phyloP scores from a whole-genome alignment of 495 filamentous ascomycete genomes.

The Trypethelium eluteriae region DNA sequence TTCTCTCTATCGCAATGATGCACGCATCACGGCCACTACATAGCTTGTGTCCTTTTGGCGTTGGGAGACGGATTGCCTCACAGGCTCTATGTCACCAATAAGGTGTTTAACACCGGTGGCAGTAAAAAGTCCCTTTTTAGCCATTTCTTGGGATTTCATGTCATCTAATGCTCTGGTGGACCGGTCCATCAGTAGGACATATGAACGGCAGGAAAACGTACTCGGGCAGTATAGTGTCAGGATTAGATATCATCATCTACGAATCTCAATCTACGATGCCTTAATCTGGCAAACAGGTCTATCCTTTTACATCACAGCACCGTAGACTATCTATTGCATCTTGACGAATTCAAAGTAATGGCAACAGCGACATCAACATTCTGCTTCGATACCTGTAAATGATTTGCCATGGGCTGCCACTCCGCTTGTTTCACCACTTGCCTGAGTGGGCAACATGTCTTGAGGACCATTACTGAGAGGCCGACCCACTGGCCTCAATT shows the following conservation, averaged over 20 bases:
- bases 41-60: background rate
- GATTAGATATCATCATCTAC: background rate
- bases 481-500: too few relatives aligned
- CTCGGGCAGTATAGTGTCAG: background rate
- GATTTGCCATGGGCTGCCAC: too few relatives aligned
- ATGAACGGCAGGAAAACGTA: background rate
- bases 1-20: background rate
- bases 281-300: too few relatives aligned
- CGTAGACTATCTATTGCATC: too few relatives aligned
- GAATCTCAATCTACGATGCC: background rate
- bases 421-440: too few relatives aligned
- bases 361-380: too few relatives aligned
- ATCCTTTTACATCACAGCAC: too few relatives aligned
- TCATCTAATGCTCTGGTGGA: background rate
- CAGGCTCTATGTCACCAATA: background rate
- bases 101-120: background rate
- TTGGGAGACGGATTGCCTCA: background rate
- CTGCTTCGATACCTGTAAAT: too few relatives aligned
- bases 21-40: background rate
- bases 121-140: background rate
- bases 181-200: background rate
- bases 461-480: too few relatives aligned
- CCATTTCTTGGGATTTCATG: background rate
- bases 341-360: too few relatives aligned
- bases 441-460: too few relatives aligned